Evolutionary conservation across 2,329 filamentous ascomycete genomes (phyloP).

Genomic region (Thelonectria rubi): DNA sequence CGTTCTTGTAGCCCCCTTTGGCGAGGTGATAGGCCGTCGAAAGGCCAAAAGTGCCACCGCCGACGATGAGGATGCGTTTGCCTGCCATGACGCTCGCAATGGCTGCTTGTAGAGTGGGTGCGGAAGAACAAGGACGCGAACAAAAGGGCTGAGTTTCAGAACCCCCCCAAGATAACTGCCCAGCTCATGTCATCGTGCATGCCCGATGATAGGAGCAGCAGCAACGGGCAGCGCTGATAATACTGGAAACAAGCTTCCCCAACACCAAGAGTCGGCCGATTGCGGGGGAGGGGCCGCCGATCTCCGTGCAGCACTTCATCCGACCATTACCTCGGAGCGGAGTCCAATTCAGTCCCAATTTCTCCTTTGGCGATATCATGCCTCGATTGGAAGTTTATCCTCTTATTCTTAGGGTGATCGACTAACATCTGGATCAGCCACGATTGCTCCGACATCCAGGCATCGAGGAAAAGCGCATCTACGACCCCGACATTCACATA

Average conservation of each 20-base stretch:
- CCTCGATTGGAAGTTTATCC: too few species aligned
- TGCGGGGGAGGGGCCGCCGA: neutral
- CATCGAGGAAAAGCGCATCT: too few species aligned
- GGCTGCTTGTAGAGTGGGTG: neutral
- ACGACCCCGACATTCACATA: too few species aligned
- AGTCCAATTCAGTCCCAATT: too few species aligned
- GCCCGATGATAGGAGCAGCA: neutral
- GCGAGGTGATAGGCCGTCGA: constrained; percentile 42
- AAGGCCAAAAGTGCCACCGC: constrained; percentile 46
- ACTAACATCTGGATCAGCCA: too few species aligned
- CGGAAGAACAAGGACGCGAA: neutral
- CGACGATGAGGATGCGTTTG: constrained; percentile 38
- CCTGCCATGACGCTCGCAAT: neutral
- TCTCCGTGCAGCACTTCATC: neutral
- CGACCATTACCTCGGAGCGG: too few species aligned
- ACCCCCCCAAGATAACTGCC: neutral
- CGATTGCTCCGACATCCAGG: too few species aligned
- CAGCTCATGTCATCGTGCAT: neutral
- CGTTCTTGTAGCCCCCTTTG: constrained; percentile 42
- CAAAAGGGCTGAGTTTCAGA: neutral
- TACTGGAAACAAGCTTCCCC: neutral
- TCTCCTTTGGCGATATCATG: too few species aligned
- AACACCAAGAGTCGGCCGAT: neutral
- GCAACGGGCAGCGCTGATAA: neutral
- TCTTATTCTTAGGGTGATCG: too few species aligned